Conservation (phyloP, 2,329 filamentous ascomycete species). For the Aureobasidium sp. region DNA sequence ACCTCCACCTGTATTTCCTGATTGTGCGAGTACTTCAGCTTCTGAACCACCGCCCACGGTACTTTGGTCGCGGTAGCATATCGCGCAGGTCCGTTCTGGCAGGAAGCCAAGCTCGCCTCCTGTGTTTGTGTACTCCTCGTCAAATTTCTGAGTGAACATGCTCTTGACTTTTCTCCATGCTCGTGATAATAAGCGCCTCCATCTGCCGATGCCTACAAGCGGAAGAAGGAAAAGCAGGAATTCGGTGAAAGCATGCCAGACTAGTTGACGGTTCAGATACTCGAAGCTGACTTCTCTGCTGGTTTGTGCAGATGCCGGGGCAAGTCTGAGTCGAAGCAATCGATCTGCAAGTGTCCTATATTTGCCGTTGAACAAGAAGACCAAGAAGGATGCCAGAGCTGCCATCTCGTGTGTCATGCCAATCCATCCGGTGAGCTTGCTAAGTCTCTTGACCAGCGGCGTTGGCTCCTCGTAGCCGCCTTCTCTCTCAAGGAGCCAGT, state of each 20-base stretch:
- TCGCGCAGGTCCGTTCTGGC: conserved; percentile 89
- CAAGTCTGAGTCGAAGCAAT: conserved; percentile 73
- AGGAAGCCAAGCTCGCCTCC: conserved; percentile 71
- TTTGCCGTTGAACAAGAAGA: conserved; percentile 83
- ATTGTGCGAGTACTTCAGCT: conserved; percentile 64
- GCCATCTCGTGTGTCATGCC: conserved; percentile 73
- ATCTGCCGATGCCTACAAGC: conserved; percentile 87
- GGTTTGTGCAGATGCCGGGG: conserved; percentile 76
- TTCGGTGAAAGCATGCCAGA: conserved; percentile 99
- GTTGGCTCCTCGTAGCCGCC: conserved; percentile 60
- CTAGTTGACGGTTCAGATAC: conserved; percentile 92
- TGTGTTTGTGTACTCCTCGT: conserved; percentile 38
- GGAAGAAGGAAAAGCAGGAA: conserved; percentile 97
- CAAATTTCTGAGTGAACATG: conserved; percentile 42
- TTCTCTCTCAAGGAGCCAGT: conserved; percentile 70
- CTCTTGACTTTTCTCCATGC: conserved; percentile 77
- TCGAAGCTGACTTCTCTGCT: conserved; percentile 93
- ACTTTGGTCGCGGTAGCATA: conserved; percentile 94
- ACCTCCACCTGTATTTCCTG: conserved; percentile 50
- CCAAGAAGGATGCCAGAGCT: conserved; percentile 76
- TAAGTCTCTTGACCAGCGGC: conserved; percentile 50
- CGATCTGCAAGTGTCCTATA: conserved; percentile 89
- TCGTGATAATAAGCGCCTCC: conserved; percentile 81
- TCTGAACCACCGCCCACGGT: conserved; percentile 57
- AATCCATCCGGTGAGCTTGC: conserved; percentile 59